Conservation (phyloP, 1,284 basidiomycete species). For the Cutaneotrichosporon dermatis region DNA sequence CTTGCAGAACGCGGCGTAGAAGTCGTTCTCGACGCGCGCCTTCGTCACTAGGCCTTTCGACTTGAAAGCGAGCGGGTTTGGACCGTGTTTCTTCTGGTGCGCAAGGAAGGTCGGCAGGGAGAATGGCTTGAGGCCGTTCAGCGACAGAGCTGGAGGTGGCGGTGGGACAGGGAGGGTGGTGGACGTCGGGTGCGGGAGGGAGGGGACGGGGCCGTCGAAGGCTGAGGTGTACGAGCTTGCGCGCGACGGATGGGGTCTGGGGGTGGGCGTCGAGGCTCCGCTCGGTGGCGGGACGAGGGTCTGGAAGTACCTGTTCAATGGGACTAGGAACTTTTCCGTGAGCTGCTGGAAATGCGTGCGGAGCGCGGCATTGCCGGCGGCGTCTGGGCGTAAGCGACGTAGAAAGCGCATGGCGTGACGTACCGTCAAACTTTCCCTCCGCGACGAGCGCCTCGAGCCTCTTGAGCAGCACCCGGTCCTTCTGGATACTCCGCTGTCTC, state of each 20-base stretch:
- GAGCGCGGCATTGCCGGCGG: conserved; percentile 58
- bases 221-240: background rate
- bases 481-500: conserved; percentile 78
- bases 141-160: conserved; percentile 8
- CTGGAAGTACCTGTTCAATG: conserved; percentile 87
- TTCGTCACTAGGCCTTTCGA: conserved; percentile 41
- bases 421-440: conserved; percentile 44
- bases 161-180: conserved; percentile 8
- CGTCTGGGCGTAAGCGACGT: conserved; percentile 22
- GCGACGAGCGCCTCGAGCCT: conserved; percentile 39
- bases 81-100: conserved; percentile 74
- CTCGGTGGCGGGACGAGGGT: conserved; percentile 65
- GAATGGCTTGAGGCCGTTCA: conserved; percentile 63
- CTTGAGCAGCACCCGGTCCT: conserved; percentile 67
- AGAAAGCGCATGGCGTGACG: conserved; percentile 4
- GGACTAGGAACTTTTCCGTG: conserved; percentile 83
- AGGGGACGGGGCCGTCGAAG: background rate
- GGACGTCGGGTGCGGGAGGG: conserved; percentile 5
- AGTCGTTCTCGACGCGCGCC: conserved; percentile 46
- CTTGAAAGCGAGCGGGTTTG: conserved; percentile 66
- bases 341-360: conserved; percentile 81
- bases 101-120: conserved; percentile 71
- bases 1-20: conserved; percentile 48
- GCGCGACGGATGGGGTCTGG: background rate
- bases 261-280: conserved; percentile 1